Conservation (phyloP, 129 eudicot genomes). For the Pseudognaphalium luteoalbum region DNA sequence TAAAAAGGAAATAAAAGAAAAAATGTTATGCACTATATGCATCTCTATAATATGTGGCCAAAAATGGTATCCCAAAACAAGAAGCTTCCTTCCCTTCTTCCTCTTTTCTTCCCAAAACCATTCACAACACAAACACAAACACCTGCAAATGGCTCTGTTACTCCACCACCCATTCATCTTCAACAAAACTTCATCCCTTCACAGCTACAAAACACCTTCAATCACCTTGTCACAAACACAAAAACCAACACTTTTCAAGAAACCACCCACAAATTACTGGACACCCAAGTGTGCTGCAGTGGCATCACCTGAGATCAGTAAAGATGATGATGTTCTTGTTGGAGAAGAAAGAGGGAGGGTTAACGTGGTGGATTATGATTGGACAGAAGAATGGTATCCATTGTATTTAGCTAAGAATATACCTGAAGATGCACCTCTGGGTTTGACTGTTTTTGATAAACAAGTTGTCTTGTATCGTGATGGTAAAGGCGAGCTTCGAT, state of each 20-base stretch:
- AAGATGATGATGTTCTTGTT: constrained; percentile 35
- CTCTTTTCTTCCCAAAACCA: not conserved
- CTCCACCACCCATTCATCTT: constrained; percentile 34
- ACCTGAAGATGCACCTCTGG: constrained; percentile 94
- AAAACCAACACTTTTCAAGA: constrained; percentile 16
- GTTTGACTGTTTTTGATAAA: constrained; percentile 80
- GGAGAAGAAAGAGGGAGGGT: constrained; percentile 40
- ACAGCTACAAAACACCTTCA: constrained; percentile 27
- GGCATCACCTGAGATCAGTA: constrained; percentile 9
- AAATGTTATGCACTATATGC: not conserved
- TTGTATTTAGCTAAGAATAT: constrained; percentile 62
- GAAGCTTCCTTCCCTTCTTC: not conserved
- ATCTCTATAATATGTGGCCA: not conserved
- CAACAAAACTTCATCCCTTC: not conserved
- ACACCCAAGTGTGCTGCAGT: constrained; percentile 23
- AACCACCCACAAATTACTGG: not conserved
- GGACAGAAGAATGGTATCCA: constrained; percentile 97
- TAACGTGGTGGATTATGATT: constrained; percentile 63
- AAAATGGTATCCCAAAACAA: not conserved
- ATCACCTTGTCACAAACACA: constrained; percentile 12
- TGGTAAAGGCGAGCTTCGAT: constrained; percentile 58
- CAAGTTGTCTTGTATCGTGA: constrained; percentile 82
- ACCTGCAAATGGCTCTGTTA: constrained; percentile 30
- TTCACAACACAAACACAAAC: not conserved
- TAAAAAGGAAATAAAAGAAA: no score